phyloP scores from a whole-genome alignment of 2,329 filamentous ascomycete genomes.

The Capronia coronata region DNA sequence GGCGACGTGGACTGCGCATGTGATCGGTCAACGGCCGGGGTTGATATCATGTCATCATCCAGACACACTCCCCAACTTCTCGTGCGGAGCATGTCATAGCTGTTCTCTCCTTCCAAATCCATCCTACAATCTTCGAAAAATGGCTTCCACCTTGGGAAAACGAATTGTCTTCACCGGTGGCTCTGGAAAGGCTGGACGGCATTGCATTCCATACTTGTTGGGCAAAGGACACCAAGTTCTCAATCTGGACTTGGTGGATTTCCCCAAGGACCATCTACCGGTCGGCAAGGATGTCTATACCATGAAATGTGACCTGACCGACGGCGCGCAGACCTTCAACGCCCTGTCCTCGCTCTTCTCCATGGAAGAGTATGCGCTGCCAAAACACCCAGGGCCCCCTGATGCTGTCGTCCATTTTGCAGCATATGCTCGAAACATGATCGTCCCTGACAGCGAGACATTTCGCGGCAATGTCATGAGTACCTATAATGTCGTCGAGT shows the following conservation, averaged over 20 bases:
- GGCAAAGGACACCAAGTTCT: conserved; percentile 47
- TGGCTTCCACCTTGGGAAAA: conserved; percentile 29
- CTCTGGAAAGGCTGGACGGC: conserved; percentile 50
- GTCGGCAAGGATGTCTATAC: conserved; percentile 47
- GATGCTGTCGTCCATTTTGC: conserved; percentile 59
- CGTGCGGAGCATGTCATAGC: no score
- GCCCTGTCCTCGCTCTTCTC: conserved; percentile 53
- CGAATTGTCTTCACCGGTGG: conserved; percentile 51
- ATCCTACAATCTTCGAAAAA: no score
- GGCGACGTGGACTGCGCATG: neutral
- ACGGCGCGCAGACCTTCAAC: conserved; percentile 52
- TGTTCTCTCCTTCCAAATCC: no score
- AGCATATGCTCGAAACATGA: conserved; percentile 54
- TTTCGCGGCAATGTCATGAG: conserved; percentile 51
- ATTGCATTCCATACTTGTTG: conserved; percentile 50
- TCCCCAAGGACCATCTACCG: conserved; percentile 29
- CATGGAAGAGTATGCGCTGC: conserved; percentile 45
- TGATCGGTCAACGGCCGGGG: conserved; percentile 15
- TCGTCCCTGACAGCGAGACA: conserved; percentile 55
- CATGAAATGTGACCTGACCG: conserved; percentile 50
- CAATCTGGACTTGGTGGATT: conserved; percentile 50
- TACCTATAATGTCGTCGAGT: conserved; percentile 59
- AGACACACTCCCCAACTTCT: neutral
- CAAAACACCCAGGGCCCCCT: conserved; percentile 39
- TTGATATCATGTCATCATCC: conserved; percentile 17